These are phyloP conservation scores for Dictyostelium purpureum DNA, from an alignment of 78 protist species.

Conservation along the genomic window DNA sequence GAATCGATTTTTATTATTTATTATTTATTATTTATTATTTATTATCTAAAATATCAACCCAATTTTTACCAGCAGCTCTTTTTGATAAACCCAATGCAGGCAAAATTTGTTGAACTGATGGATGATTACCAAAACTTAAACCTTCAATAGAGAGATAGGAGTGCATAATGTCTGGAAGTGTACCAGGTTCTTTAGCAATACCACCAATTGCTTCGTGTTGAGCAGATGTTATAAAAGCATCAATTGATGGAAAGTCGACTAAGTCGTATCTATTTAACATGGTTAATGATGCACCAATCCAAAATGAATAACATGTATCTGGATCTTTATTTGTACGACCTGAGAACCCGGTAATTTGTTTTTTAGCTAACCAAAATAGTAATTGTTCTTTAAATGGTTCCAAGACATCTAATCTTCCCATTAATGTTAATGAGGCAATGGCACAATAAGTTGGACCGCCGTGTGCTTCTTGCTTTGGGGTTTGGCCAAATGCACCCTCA, in stretches of 20 bases:
- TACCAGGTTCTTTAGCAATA: conserved; percentile 53
- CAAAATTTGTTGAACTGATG: neutral
- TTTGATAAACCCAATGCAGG: conserved; percentile 21
- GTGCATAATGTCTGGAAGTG: conserved; percentile 73
- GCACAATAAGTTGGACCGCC: conserved; percentile 93
- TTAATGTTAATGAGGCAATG: conserved; percentile 66
- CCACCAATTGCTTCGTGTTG: conserved; percentile 67
- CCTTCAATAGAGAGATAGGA: conserved; percentile 75
- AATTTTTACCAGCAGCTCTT: conserved; percentile 53
- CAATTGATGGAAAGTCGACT: conserved; percentile 13
- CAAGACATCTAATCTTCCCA: conserved; percentile 57
- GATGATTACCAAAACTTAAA: neutral
- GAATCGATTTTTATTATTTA: neutral
- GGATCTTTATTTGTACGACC: conserved; percentile 97
- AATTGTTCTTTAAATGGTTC: neutral
- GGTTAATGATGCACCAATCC: conserved; percentile 93
- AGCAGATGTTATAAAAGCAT: conserved; percentile 27
- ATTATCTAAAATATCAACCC: conserved; percentile 31
- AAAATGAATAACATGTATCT: conserved; percentile 97
- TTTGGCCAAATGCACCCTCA: conserved; percentile 85
- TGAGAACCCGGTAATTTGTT: conserved; percentile 91
- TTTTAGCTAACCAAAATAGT: conserved; percentile 47
- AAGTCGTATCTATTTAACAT: conserved; percentile 40
- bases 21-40: neutral
- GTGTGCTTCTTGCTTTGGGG: conserved; percentile 88